Evolutionary conservation across 1,284 basidiomycete genomes (phyloP).

Genomic region (Neonothopanus nambi): DNA sequence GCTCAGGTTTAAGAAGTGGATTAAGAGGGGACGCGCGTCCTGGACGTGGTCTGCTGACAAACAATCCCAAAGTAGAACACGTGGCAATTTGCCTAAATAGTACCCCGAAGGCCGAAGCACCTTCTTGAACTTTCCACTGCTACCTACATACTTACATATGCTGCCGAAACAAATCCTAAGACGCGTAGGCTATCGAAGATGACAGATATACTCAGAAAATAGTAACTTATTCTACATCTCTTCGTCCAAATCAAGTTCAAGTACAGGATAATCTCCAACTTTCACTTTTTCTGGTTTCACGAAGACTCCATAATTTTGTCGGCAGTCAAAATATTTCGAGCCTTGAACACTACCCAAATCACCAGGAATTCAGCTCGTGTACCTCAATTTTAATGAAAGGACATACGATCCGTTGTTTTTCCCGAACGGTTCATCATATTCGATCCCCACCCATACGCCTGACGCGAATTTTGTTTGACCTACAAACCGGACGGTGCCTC

Average conservation of each 20-base stretch:
- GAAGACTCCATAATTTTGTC: constrained; percentile 81
- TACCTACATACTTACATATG: neutral
- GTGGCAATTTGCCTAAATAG: neutral
- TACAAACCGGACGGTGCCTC: constrained; percentile 85
- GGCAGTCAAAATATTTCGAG: constrained; percentile 82
- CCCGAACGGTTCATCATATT: constrained; percentile 95
- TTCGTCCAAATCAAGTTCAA: constrained; percentile 74
- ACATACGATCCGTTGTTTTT: constrained; percentile 95
- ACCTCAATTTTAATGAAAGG: neutral
- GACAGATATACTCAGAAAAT: neutral
- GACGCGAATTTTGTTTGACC: constrained; percentile 80
- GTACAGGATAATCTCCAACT: constrained; percentile 85
- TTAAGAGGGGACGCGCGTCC: constrained; percentile 44
- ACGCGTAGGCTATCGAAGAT: neutral
- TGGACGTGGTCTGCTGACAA: constrained; percentile 14
- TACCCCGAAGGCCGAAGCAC: neutral
- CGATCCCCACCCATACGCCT: constrained; percentile 88
- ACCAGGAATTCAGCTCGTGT: constrained; percentile 1
- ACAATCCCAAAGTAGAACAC: neutral
- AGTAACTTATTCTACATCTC: constrained; percentile 65
- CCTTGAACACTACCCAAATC: constrained; percentile 70
- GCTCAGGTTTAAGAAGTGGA: constrained; percentile 30
- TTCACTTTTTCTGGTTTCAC: constrained; percentile 83
- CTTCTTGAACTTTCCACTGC: constrained; percentile 15
- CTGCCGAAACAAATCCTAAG: neutral